Percentiles rank a stretch among this genome's conserved stretches.
Conservation (phyloP, 2,329 filamentous ascomycete species). For the Hymenoscyphus fraxineus region DNA sequence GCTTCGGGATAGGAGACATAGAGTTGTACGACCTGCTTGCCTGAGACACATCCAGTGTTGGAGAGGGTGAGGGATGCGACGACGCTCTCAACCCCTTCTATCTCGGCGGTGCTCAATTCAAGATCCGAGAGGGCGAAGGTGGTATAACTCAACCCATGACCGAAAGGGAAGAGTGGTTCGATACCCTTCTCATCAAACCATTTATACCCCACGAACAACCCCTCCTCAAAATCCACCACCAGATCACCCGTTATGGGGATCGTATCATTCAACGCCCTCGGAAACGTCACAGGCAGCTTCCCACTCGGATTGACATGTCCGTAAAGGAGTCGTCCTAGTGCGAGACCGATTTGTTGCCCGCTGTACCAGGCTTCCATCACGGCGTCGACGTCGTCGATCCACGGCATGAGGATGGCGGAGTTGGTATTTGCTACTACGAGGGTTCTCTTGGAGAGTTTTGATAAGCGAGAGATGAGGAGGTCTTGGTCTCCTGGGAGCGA, state of each 20-base stretch:
- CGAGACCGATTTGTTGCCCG: slow-evolving; percentile 62
- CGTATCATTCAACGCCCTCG: slow-evolving; percentile 50
- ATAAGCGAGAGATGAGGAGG: neutral
- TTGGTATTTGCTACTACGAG: slow-evolving; percentile 58
- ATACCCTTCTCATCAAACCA: slow-evolving; percentile 57
- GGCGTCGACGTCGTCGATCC: slow-evolving; percentile 40
- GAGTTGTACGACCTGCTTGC: slow-evolving; percentile 17
- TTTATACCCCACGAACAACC: slow-evolving; percentile 60
- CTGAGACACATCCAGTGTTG: neutral
- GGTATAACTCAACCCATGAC: slow-evolving; percentile 44
- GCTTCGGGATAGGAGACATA: slow-evolving; percentile 14
- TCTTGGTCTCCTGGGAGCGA: slow-evolving; percentile 14
- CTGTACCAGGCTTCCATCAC: slow-evolving; percentile 46
- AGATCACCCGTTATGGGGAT: slow-evolving; percentile 60
- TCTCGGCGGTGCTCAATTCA: neutral
- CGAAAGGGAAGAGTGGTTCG: slow-evolving; percentile 56
- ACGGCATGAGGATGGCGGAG: slow-evolving; percentile 53
- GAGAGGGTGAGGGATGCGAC: neutral
- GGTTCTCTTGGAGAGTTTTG: slow-evolving; percentile 49
- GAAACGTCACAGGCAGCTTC: slow-evolving; percentile 52
- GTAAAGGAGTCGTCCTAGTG: slow-evolving; percentile 58
- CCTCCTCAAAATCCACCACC: slow-evolving; percentile 57
- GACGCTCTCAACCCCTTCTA: neutral
- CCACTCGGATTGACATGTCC: slow-evolving; percentile 57
- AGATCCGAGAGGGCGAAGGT: slow-evolving; percentile 3